phyloP scores from a whole-genome alignment of 2,329 filamentous ascomycete genomes.

The Colletotrichum sp. region DNA sequence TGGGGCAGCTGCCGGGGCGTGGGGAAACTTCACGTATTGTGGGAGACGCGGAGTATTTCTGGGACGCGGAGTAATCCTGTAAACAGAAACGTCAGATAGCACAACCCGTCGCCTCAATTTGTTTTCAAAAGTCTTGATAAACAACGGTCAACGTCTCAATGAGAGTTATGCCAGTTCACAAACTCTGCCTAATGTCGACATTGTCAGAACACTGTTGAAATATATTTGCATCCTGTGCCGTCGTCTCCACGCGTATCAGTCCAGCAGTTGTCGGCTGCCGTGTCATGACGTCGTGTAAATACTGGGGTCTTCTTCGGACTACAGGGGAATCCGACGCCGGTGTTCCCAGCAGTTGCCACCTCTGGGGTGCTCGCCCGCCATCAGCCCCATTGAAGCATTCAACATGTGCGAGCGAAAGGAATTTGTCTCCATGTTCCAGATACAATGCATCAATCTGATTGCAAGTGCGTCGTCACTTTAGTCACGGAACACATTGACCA shows the following conservation, averaged over 20 bases:
- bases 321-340: neutral
- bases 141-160: neutral
- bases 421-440: neutral
- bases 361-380: neutral
- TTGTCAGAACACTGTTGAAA: neutral
- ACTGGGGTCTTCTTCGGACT: neutral
- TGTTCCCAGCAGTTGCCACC: neutral
- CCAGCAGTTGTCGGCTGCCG: neutral
- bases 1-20: neutral
- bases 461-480: neutral
- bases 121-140: neutral
- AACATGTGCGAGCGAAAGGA: neutral
- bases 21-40: neutral
- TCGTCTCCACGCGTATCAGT: neutral
- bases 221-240: neutral
- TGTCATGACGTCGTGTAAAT: neutral
- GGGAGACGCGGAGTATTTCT: neutral
- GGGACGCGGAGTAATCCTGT: neutral
- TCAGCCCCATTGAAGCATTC: neutral
- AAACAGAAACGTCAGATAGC: neutral
- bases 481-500: neutral
- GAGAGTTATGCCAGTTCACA: neutral
- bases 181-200: neutral
- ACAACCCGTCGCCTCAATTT: neutral
- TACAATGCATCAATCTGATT: neutral